Evolutionary conservation across 2,329 filamentous ascomycete species (phyloP), one percentile per base, ranked within the genome.

Genomic region (Grosmannia huntii): DNA sequence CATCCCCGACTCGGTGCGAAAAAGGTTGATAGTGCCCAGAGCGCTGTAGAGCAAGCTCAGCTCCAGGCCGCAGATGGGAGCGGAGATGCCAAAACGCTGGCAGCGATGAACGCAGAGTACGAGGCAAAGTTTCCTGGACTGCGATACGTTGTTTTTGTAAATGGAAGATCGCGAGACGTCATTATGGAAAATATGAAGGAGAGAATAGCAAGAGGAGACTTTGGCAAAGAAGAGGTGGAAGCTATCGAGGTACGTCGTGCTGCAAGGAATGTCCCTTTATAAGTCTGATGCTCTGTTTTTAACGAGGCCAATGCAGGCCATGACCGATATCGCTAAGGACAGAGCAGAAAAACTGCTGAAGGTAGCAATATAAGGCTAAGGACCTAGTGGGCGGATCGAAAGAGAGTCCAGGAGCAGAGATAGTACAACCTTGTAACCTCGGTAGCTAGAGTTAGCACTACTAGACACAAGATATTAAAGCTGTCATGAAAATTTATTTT

Each of bases 61-160:
- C 71, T 96, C 61, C 81, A 86, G 58, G 71, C 71, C 9, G n/a
- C 56, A 1, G 78, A 75, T 0, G 75, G 75, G n/a, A 75, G 73
- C 21, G 80, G 81, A 52, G 83, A 87, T 66, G 75, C 74, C 10
- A 73, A 75, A 60, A 71, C 75, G 65, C 71, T 96, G 61, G 76
- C 73, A 7, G 68, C 67, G 33, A 71, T 96, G 65, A 96, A 96
- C 68, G 71, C 71, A 12, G 82, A 88, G 70, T 96, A 96, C 68
- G 91, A 96, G 70, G 74, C 74, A n/a, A 77, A 66, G 58, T 96
- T 92, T 69, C 89, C 90, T 0, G 89, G 91, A 0, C 69, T 96
- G 68, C 79, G 86, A 71, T 96, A 95, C 75, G 89, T 96, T 67
- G 88, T 92, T 21, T 96, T 96, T 69, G 92, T 96, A 58, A 91